These are phyloP conservation scores for Gamsiella multidivaricata DNA, from an alignment of 192 early-diverging fungal genomes.

Conservation along the genomic window DNA sequence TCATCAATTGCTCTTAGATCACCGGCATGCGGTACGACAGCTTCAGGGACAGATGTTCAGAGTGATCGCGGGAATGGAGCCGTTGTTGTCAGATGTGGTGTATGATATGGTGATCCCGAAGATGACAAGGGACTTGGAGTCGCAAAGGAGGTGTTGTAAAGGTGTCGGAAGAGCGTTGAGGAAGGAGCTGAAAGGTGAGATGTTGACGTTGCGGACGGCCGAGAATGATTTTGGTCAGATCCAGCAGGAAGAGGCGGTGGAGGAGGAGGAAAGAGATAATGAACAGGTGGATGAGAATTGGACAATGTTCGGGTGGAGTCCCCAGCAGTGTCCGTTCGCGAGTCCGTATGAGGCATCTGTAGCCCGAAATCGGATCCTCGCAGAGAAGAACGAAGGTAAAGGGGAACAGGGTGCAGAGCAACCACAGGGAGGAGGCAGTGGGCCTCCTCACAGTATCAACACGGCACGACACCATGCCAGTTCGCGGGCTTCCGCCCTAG, in stretches of 20 bases:
- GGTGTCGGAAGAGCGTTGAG: neutral
- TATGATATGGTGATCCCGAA: neutral
- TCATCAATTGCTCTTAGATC: neutral
- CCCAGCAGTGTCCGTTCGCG: neutral
- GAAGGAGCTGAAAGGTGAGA: neutral
- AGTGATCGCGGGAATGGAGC: neutral
- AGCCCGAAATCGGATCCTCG: neutral
- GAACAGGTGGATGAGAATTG: conserved; percentile 3
- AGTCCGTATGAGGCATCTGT: conserved; percentile 4
- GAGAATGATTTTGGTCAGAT: conserved; percentile 5
- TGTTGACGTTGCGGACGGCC: neutral
- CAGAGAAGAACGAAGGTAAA: neutral
- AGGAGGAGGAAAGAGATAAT: neutral
- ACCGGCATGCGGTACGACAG: neutral
- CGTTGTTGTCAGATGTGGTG: neutral
- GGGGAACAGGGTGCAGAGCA: neutral
- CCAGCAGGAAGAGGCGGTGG: neutral
- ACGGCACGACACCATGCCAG: no score
- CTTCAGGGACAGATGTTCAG: neutral
- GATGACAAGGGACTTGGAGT: conserved; percentile 2
- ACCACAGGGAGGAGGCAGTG: no score
- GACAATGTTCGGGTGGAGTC: conserved; percentile 13
- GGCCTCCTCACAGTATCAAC: no score
- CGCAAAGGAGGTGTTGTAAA: neutral
- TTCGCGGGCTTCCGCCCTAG: no score